Base-by-base conservation (phyloP, 768 basidiomycete species). In the Punctularia strigosozonata region DNA sequence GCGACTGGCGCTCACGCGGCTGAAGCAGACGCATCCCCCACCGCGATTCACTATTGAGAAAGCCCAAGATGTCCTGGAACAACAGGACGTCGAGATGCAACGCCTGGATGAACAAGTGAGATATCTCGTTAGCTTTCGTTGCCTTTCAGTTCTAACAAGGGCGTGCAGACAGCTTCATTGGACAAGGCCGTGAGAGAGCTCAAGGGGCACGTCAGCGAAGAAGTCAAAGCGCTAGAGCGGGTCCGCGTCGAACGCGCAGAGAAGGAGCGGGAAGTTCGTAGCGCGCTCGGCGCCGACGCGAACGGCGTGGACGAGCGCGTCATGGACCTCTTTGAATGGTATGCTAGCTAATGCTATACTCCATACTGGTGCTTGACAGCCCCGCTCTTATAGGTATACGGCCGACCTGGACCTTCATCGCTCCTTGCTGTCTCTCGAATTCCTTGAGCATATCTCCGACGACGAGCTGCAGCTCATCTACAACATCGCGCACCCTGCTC, bases 61-160 rank as follows among this genome's bases (percentile, higher is more conserved):
- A 33, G 90, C 90, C 0, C 77, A 77, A 35, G 68, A 80, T 44
- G 75, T 78, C 38, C 73, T 89, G 2, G 75, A 77, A 7, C 71
- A 71, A 8, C 88, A 92, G 46, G 75, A 83, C n/a, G 67, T 62
- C 6, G 74, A 85, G 53, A 85, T 92, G 77, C 80, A 88, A 50
- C 60, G 57, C n/a, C 60, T 85, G 30, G 77, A 73, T 36, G 84
- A 85, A 36, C 66, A 78, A 41, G 64, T 80, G 5, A 71, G 78
- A 40, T 52, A 54, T 8, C 53, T 75, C 18, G 73, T 77, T 36
- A 63, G 65, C 68, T 24, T 49, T 64, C 10, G 72, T 76, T 31
- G 53, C 80, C 31, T 82, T 86, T 52, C 65, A 57, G 25, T 48
- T 80, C 39, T 66, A 77, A 36, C 61, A 68, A 4, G 68, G 81